phyloP scores from a whole-genome alignment of 495 filamentous ascomycete genomes.

The Corynascus novoguineensis region DNA sequence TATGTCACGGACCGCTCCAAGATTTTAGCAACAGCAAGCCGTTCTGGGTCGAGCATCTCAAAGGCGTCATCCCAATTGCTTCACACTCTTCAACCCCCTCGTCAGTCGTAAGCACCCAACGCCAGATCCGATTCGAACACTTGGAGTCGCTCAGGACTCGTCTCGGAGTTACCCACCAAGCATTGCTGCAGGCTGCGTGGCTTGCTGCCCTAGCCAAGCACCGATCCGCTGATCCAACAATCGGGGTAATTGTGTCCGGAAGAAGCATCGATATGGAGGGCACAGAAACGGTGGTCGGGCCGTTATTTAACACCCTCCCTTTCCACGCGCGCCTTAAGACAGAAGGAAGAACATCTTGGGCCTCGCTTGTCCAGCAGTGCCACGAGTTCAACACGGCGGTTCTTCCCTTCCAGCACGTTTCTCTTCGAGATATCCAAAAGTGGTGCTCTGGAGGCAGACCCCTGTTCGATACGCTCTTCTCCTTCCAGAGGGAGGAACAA shows the following conservation, averaged over 20 bases:
- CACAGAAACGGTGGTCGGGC: slow-evolving; percentile 68
- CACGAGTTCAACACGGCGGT: slow-evolving; percentile 57
- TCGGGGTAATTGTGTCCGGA: slow-evolving; percentile 68
- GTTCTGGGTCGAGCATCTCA: slow-evolving; percentile 65
- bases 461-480: slow-evolving; percentile 80
- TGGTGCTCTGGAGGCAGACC: slow-evolving; percentile 54
- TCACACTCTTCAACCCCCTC: slow-evolving; percentile 19
- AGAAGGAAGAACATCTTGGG: slow-evolving; percentile 41
- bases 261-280: slow-evolving; percentile 59
- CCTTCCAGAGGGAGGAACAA: slow-evolving; percentile 59
- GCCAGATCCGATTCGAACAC: slow-evolving; percentile 25
- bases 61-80: slow-evolving; percentile 32
- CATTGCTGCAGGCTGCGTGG: slow-evolving; percentile 69
- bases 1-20: slow-evolving; percentile 55
- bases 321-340: slow-evolving; percentile 39
- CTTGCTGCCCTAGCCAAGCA: slow-evolving; percentile 46
- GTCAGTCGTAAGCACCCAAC: slow-evolving; percentile 15
- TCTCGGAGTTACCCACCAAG: slow-evolving; percentile 68
- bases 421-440: slow-evolving; percentile 67
- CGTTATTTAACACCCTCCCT: slow-evolving; percentile 87
- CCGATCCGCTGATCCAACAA: slow-evolving; percentile 32
- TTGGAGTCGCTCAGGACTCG: slow-evolving; percentile 44
- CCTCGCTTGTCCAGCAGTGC: slow-evolving; percentile 46
- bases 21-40: slow-evolving; percentile 46
- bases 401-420: slow-evolving; percentile 63